Evolutionary conservation across 148 eudicot genomes (phyloP).

Genomic region (Fagopyrum tataricum): DNA sequence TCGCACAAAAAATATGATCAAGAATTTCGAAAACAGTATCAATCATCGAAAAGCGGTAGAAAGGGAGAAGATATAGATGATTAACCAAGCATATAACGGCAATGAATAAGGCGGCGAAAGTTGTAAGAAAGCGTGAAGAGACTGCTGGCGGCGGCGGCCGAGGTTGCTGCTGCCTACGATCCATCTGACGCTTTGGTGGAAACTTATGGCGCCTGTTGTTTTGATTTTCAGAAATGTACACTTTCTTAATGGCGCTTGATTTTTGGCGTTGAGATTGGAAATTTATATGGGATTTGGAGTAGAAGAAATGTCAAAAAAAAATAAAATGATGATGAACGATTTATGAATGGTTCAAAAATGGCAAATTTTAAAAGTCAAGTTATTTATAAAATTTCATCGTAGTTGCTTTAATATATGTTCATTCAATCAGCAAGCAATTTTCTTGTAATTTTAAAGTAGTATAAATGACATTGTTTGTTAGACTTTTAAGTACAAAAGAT

Average conservation of each 20-base stretch:
- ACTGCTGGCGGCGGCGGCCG: background rate
- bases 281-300: no score
- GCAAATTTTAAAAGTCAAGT: no score
- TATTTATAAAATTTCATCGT: no score
- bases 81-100: background rate
- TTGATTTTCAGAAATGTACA: background rate
- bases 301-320: no score
- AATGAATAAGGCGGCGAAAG: constrained; percentile 7
- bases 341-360: no score
- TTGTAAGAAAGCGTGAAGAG: background rate
- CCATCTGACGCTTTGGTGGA: background rate
- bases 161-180: background rate
- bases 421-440: no score
- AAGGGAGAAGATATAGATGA: background rate
- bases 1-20: background rate
- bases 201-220: background rate
- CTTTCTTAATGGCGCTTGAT: background rate
- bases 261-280: background rate
- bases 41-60: background rate
- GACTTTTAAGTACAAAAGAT: no score
- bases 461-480: no score
- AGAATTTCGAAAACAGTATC: background rate
- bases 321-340: background rate
- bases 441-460: no score
- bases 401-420: no score